phyloP scores from a whole-genome alignment of 176 grass and related monocot species.

The Neostapfia colusana region DNA sequence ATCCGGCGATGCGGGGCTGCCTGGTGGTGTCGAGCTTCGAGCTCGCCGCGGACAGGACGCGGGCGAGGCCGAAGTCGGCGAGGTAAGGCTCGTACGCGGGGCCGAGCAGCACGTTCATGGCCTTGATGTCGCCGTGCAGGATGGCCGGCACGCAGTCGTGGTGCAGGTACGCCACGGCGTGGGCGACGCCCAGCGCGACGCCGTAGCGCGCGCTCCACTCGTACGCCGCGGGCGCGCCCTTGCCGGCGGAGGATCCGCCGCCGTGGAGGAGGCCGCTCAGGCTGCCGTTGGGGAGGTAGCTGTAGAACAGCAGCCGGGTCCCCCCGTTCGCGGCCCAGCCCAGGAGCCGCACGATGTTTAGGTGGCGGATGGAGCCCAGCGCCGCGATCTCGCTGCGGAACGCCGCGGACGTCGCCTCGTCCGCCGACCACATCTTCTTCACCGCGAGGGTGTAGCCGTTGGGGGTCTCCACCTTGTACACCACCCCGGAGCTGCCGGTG shows the following conservation, averaged over 20 bases:
- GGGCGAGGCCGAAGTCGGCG: constrained; percentile 96
- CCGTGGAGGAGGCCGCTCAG: constrained; percentile 83
- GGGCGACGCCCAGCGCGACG: constrained; percentile 73
- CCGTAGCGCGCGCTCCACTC: constrained; percentile 73
- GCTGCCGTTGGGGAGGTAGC: constrained; percentile 82
- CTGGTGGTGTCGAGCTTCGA: constrained; percentile 46
- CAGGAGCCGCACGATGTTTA: constrained; percentile 86
- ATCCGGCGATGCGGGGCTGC: constrained; percentile 65
- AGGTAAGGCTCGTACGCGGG: constrained; percentile 80
- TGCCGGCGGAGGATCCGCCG: constrained; percentile 8
- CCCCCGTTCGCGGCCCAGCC: constrained; percentile 77
- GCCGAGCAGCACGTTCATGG: constrained; percentile 94
- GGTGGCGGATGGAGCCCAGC: constrained; percentile 84
- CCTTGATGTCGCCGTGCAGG: constrained; percentile 89
- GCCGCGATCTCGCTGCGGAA: constrained; percentile 87
- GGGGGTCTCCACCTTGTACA: constrained; percentile 75
- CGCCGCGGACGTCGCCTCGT: constrained; percentile 39
- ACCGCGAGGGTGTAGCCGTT: constrained; percentile 68
- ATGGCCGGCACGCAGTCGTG: constrained; percentile 96
- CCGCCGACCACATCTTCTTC: constrained; percentile 98
- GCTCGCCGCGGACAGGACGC: constrained; percentile 48
- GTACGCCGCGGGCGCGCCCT: constrained; percentile 41
- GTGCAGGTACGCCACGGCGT: constrained; percentile 90
- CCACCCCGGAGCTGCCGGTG: constrained; percentile 80
- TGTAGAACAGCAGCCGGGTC: constrained; percentile 79